These are phyloP conservation scores for Lolium rigidum DNA, from an alignment of 176 grass and related monocot genomes.

Conservation along the genomic window DNA sequence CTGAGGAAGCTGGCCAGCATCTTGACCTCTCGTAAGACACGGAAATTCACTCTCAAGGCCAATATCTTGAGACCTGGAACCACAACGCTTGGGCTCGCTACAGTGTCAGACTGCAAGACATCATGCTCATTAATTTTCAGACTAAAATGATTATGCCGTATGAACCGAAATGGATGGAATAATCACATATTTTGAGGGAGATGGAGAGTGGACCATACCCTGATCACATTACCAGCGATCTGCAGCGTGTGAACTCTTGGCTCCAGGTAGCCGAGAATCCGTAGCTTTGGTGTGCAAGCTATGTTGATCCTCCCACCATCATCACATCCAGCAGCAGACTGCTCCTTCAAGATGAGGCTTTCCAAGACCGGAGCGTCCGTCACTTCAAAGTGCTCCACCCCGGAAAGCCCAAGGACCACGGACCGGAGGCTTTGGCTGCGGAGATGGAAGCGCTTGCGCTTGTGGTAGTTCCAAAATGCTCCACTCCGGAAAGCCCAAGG, in stretches of 20 bases:
- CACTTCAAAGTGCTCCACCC: neutral
- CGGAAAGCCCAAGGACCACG: neutral
- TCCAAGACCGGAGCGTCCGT: conserved; percentile 9
- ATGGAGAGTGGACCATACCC: neutral
- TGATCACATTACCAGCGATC: neutral
- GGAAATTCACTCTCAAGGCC: conserved; percentile 15
- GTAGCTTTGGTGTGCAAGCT: neutral
- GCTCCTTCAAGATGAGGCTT: conserved; percentile 1
- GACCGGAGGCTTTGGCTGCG: conserved; percentile 5
- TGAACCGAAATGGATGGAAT: neutral
- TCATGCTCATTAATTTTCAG: neutral
- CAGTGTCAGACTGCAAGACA: conserved; percentile 17
- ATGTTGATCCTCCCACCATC: neutral
- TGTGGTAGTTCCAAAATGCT: neutral
- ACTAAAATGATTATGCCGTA: neutral
- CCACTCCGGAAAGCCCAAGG: no score
- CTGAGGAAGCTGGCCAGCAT: conserved; percentile 30
- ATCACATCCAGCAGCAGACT: neutral
- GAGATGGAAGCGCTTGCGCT: neutral
- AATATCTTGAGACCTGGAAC: conserved; percentile 29
- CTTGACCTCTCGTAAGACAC: neutral
- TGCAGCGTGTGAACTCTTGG: neutral
- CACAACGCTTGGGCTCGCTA: neutral
- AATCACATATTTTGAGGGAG: neutral
- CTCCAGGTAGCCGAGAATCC: conserved; percentile 4